Evolutionary conservation across 176 grass and related monocot species (phyloP).

Genomic region (Luzula sylvatica): DNA sequence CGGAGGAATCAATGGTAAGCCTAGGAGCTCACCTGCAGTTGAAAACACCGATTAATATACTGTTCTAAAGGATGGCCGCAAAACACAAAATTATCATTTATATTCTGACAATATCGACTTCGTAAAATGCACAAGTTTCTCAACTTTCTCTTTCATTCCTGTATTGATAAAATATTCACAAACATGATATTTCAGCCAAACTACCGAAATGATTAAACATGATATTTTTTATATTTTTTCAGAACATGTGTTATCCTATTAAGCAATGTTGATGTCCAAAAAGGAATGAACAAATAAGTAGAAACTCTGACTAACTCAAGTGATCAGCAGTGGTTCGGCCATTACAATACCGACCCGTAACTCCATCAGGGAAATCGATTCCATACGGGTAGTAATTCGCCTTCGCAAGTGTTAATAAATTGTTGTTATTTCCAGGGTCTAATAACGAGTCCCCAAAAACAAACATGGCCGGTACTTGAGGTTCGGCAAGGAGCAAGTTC

Average conservation of each 20-base stretch:
- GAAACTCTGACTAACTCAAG: slow-evolving; percentile 16
- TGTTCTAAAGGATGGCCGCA: too few relatives aligned
- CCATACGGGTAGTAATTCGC: slow-evolving; percentile 34
- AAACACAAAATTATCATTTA: too few relatives aligned
- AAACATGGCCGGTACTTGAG: slow-evolving; percentile 25
- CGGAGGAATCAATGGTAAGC: slow-evolving; percentile 27
- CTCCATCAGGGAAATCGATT: slow-evolving; percentile 27
- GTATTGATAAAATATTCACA: too few relatives aligned
- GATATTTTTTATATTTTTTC: too few relatives aligned
- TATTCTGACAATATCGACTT: too few relatives aligned
- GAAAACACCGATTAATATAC: background rate
- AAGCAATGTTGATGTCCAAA: too few relatives aligned
- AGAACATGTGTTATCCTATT: too few relatives aligned
- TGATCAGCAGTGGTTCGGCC: slow-evolving; percentile 27
- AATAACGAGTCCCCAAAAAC: slow-evolving; percentile 26
- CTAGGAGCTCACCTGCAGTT: slow-evolving; percentile 23
- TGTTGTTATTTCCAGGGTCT: slow-evolving; percentile 33
- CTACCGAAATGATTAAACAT: too few relatives aligned
- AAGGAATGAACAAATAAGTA: background rate
- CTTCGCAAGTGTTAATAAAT: slow-evolving; percentile 26
- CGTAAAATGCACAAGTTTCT: too few relatives aligned
- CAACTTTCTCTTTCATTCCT: too few relatives aligned
- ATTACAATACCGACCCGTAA: slow-evolving; percentile 31
- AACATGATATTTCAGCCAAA: too few relatives aligned
- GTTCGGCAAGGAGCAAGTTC: background rate